A percentile compares a stretch with the other conserved stretches of the same genome.
Conservation (phyloP, 768 basidiomycete genomes). For the Rhodosporidiobolus sp. region DNA sequence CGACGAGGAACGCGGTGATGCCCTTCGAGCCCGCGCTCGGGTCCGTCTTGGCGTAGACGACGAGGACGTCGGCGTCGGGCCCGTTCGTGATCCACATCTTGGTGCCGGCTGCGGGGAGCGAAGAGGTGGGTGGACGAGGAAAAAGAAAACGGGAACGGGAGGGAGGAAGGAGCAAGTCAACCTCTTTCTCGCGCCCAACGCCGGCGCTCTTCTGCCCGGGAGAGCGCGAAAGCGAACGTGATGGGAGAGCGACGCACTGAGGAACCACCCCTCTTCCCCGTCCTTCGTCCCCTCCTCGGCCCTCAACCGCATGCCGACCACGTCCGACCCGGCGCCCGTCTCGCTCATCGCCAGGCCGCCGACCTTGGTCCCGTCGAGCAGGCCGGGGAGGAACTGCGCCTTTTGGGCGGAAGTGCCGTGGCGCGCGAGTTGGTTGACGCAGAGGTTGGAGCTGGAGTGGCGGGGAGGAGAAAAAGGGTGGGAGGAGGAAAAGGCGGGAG, state of each 20-base stretch:
- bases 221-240: too few relatives aligned
- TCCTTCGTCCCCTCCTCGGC: slow-evolving; percentile 62
- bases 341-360: slow-evolving; percentile 95
- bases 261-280: slow-evolving; percentile 63
- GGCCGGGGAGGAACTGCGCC: slow-evolving; percentile 73
- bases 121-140: too few relatives aligned
- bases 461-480: slow-evolving; percentile 54
- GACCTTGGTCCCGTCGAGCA: slow-evolving; percentile 69
- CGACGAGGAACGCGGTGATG: slow-evolving; percentile 87
- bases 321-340: slow-evolving; percentile 76
- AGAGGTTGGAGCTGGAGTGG: slow-evolving; percentile 64
- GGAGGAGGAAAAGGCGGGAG: too few relatives aligned
- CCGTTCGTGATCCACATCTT: slow-evolving; percentile 88
- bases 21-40: slow-evolving; percentile 76
- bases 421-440: slow-evolving; percentile 75
- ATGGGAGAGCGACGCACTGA: slow-evolving; percentile 59
- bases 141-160: background rate
- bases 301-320: slow-evolving; percentile 84
- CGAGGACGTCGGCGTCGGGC: slow-evolving; percentile 80
- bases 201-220: too few relatives aligned
- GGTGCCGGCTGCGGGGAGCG: slow-evolving; percentile 55
- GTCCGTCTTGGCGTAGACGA: slow-evolving; percentile 87
- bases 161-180: background rate
- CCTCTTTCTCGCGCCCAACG: too few relatives aligned
- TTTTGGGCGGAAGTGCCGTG: slow-evolving; percentile 82